Percentiles rank a stretch among this genome's conserved stretches.
These are phyloP conservation scores for Suhomyces guaymorum DNA, from an alignment of 1,139 yeast species.

Conservation along the genomic window DNA sequence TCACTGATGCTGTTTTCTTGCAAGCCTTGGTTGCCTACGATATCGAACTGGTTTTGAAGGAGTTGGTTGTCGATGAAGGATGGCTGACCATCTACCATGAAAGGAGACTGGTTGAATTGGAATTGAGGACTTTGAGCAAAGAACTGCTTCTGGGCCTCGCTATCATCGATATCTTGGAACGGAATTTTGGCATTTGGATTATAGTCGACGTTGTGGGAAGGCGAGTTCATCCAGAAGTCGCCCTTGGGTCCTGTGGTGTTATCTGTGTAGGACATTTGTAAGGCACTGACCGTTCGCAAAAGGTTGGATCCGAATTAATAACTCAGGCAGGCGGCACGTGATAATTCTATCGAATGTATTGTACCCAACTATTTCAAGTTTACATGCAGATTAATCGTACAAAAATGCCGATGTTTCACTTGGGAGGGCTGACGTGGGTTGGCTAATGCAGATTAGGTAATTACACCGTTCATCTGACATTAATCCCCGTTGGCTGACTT, in stretches of 20 bases:
- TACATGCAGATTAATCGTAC: no score
- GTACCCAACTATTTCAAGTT: no score
- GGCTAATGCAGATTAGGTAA: no score
- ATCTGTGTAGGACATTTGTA: conserved; percentile 1
- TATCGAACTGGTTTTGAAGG: no score
- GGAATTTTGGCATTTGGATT: conserved; percentile 1
- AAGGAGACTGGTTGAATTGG: conserved; percentile 5
- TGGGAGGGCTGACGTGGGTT: no score
- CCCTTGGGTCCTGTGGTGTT: background rate
- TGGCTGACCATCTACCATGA: conserved; percentile 2
- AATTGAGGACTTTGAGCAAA: conserved; percentile 7
- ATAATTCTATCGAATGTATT: no score
- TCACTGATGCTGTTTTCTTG: conserved; percentile 12
- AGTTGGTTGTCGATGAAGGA: no score
- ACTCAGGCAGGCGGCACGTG: no score
- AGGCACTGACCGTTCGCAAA: background rate
- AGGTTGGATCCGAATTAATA: no score
- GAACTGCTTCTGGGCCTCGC: conserved; percentile 7
- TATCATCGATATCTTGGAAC: conserved; percentile 5
- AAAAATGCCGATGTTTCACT: no score
- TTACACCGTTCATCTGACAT: no score
- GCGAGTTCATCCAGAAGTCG: conserved; percentile 3
- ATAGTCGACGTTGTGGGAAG: conserved; percentile 2
- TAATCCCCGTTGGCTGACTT: no score
- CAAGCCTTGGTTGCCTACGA: conserved; percentile 4